A percentile compares a stretch with the other conserved stretches of the same genome.
Evolutionary conservation across 805 yeast species (phyloP).

Genomic region (Pichia eremophila): DNA sequence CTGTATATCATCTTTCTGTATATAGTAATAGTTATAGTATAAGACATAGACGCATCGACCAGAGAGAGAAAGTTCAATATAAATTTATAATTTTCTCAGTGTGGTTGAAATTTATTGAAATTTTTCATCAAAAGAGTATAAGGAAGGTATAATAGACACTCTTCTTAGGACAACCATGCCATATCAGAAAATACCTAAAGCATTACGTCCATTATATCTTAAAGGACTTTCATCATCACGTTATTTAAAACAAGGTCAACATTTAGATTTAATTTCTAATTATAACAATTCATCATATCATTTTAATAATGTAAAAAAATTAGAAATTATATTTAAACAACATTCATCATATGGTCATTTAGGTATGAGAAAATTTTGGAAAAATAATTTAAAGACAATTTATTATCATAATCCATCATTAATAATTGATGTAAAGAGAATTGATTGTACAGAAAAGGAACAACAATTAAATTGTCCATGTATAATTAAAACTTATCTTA

Average conservation of each 20-base stretch:
- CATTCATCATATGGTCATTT: constrained; percentile 43
- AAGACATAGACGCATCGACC: no score
- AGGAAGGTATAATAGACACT: no score
- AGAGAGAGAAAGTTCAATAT: no score
- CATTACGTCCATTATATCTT: constrained; percentile 19
- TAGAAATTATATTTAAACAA: constrained; percentile 45
- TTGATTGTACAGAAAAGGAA: constrained; percentile 33
- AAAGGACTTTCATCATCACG: constrained; percentile 32
- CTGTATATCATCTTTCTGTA: no score
- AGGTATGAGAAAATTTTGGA: constrained; percentile 74
- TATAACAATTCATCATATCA: constrained; percentile 32
- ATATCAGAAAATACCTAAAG: constrained; percentile 15
- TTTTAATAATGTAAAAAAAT: constrained; percentile 27
- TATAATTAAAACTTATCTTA: constrained; percentile 31
- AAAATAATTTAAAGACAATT: constrained; percentile 60
- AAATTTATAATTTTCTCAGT: no score
- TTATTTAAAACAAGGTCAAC: constrained; percentile 37
- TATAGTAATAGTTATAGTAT: no score
- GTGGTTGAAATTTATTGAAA: no score
- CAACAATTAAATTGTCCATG: constrained; percentile 39
- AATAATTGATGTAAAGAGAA: constrained; percentile 50
- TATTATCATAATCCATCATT: constrained; percentile 75
- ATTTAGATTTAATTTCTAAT: constrained; percentile 44
- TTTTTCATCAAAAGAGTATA: no score
- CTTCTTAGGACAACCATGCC: constrained; percentile 8